A percentile compares a stretch with the other conserved stretches of the same genome.
These are phyloP conservation scores for Syncephalastrum monosporum DNA, from an alignment of 371 early-diverging fungal genomes.

Conservation along the genomic window DNA sequence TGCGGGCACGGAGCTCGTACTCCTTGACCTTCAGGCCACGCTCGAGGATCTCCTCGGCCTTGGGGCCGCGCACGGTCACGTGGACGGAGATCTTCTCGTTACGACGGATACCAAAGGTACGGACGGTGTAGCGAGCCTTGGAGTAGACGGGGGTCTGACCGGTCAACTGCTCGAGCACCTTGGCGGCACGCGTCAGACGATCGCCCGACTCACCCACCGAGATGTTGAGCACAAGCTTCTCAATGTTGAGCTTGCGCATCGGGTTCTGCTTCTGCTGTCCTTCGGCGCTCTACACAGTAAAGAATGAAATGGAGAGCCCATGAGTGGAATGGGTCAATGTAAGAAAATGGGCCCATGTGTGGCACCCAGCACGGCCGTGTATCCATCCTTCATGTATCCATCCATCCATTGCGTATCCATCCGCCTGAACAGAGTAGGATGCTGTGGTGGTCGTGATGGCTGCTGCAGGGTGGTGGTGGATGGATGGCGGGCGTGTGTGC, in stretches of 20 bases:
- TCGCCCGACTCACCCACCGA: slow-evolving; percentile 99
- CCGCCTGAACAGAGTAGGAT: not conserved
- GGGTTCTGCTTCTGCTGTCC: slow-evolving; percentile 76
- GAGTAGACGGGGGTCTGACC: slow-evolving; percentile 99
- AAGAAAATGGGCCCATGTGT: not conserved
- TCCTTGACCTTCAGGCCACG: slow-evolving; percentile 99
- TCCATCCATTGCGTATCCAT: slow-evolving; percentile 12
- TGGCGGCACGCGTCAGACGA: slow-evolving; percentile 99
- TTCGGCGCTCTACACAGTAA: slow-evolving; percentile 59
- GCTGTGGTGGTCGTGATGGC: too few relatives aligned
- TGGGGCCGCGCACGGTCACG: slow-evolving; percentile 96
- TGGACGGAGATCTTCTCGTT: slow-evolving; percentile 99
- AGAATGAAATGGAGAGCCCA: slow-evolving; percentile 2
- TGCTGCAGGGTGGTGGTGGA: too few relatives aligned
- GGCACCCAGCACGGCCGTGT: not conserved
- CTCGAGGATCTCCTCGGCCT: slow-evolving; percentile 92
- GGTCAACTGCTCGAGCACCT: slow-evolving; percentile 99
- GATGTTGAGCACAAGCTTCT: slow-evolving; percentile 99
- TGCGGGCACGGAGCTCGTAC: slow-evolving; percentile 94
- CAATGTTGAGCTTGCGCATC: slow-evolving; percentile 97
- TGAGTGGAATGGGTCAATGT: slow-evolving; percentile 3
- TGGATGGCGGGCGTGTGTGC: too few relatives aligned
- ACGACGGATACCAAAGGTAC: slow-evolving; percentile 99
- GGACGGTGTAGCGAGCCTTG: slow-evolving; percentile 99
- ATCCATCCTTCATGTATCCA: slow-evolving; percentile 12